These are phyloP conservation scores for Leptoxyphium fumago DNA, from an alignment of 2,329 filamentous ascomycete species.

Conservation along the genomic window DNA sequence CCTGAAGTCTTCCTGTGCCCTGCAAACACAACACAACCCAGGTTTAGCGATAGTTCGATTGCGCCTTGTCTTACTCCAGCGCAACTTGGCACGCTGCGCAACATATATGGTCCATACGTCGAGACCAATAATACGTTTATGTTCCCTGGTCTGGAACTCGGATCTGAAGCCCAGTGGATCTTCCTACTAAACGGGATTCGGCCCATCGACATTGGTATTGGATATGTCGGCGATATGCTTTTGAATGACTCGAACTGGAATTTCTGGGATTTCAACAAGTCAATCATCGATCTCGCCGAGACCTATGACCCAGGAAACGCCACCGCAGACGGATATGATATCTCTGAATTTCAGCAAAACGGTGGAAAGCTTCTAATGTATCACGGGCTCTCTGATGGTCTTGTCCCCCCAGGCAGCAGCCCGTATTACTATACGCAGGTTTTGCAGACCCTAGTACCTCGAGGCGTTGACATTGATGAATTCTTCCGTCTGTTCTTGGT, in stretches of 20 bases:
- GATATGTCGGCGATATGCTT: constrained; percentile 30
- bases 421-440: constrained; percentile 39
- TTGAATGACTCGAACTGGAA: constrained; percentile 24
- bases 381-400: constrained; percentile 30
- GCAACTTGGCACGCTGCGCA: constrained; percentile 29
- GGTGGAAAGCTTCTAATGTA: constrained; percentile 29
- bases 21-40: constrained; percentile 3
- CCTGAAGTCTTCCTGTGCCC: constrained; percentile 28
- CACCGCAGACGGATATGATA: constrained; percentile 33
- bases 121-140: constrained; percentile 26
- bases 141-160: constrained; percentile 25
- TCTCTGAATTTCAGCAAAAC: constrained; percentile 29
- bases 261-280: constrained; percentile 25
- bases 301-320: constrained; percentile 32
- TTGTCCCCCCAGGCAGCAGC: constrained; percentile 37
- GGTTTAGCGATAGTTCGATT: constrained; percentile 6
- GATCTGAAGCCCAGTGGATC: constrained; percentile 24
- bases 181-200: constrained; percentile 22
- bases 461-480: constrained; percentile 21
- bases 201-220: constrained; percentile 23
- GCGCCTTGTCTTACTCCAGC: constrained; percentile 28
- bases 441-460: constrained; percentile 19
- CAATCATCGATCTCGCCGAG: constrained; percentile 26
- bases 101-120: constrained; percentile 28
- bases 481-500: constrained; percentile 31